phyloP scores from a whole-genome alignment of 2,329 filamentous ascomycete species.

The Colletotrichum sp. region DNA sequence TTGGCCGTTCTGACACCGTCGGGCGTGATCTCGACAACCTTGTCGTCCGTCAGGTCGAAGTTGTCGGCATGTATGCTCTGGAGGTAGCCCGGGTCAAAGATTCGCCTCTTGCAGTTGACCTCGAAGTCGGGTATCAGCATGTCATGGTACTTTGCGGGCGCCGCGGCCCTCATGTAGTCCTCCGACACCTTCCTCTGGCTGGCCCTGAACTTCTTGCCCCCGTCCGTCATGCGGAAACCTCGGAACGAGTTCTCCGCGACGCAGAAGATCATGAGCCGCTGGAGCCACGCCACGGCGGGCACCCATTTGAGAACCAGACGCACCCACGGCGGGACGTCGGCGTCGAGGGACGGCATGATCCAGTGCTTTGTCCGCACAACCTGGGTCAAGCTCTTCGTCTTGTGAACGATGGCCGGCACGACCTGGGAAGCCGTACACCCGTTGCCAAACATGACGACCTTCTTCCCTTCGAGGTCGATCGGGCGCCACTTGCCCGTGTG shows the following conservation, averaged over 20 bases:
- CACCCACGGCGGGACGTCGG: constrained; percentile 18
- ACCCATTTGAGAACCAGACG: constrained; percentile 46
- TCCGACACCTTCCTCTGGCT: constrained; percentile 42
- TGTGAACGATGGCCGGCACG: constrained; percentile 45
- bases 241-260: constrained; percentile 43
- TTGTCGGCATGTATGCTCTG: constrained; percentile 55
- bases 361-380: constrained; percentile 47
- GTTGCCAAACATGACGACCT: constrained; percentile 57
- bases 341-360: constrained; percentile 40
- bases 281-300: constrained; percentile 49
- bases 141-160: constrained; percentile 65
- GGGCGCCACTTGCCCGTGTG: constrained; percentile 62
- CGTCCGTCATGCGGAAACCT: not conserved
- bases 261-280: constrained; percentile 46
- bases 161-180: constrained; percentile 44
- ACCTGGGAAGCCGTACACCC: constrained; percentile 61
- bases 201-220: constrained; percentile 31
- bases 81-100: constrained; percentile 64
- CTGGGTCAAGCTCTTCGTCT: constrained; percentile 35
- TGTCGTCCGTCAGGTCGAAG: constrained; percentile 49
- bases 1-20: constrained; percentile 38
- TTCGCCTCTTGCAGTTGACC: constrained; percentile 68
- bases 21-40: constrained; percentile 51
- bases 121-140: constrained; percentile 66
- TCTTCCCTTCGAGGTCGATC: constrained; percentile 50